Evolutionary conservation across 352 stramenopile genomes (phyloP).

Genomic region (Thraustotheca clavata): DNA sequence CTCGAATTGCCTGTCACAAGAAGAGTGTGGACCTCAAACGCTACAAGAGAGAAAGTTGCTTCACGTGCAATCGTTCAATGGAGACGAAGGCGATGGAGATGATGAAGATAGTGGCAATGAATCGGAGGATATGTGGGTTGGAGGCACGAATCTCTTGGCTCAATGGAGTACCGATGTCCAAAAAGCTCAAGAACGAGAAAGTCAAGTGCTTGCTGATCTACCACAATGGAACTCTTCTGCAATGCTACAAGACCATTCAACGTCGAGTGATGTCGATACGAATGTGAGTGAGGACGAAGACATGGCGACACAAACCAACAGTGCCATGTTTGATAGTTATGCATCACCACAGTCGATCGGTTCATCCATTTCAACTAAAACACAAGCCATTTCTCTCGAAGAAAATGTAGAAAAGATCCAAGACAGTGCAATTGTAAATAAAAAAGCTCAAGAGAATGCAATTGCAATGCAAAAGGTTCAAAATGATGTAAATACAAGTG

Average conservation of each 20-base stretch:
- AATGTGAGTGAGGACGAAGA: slow-evolving; percentile 6
- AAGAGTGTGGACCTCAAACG: slow-evolving; percentile 23
- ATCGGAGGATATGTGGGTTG: slow-evolving; percentile 16
- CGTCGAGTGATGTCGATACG: slow-evolving; percentile 15
- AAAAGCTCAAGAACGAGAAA: background rate
- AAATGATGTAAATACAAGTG: no score
- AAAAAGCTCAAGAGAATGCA: no score
- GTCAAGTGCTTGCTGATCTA: background rate
- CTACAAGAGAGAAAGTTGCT: slow-evolving; percentile 22
- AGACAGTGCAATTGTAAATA: no score
- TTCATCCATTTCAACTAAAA: no score
- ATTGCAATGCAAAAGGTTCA: no score
- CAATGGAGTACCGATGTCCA: background rate
- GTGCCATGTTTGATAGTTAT: no score
- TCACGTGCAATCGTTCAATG: background rate
- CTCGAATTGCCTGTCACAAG: slow-evolving; percentile 50
- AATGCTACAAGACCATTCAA: background rate
- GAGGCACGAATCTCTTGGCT: background rate
- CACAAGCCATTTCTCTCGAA: no score
- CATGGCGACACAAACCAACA: background rate
- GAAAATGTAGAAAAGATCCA: no score
- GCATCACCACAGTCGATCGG: no score
- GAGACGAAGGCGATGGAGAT: background rate
- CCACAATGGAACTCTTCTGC: background rate
- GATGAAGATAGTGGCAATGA: slow-evolving; percentile 16